A percentile compares a stretch with the other conserved stretches of the same genome.
phyloP scores from a whole-genome alignment of 2,329 filamentous ascomycete species.

The Neofusicoccum ribis region DNA sequence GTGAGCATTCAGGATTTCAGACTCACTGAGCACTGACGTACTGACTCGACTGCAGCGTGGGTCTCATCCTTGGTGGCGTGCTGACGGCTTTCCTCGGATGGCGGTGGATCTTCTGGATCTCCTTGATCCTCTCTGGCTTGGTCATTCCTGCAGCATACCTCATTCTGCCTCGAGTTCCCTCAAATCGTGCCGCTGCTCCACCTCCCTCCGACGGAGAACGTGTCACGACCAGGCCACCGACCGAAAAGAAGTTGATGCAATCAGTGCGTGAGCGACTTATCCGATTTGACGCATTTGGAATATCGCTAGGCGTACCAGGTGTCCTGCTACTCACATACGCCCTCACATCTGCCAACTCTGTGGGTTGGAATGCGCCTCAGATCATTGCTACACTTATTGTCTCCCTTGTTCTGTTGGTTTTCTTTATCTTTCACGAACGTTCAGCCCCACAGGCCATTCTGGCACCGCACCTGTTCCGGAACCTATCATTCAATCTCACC shows the following conservation, averaged over 20 bases:
- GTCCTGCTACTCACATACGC: constrained; percentile 19
- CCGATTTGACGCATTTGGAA: constrained; percentile 20
- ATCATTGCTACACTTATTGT: constrained; percentile 5
- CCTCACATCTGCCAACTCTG: constrained; percentile 10
- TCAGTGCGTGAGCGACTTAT: constrained; percentile 8
- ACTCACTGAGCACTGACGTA: too few species aligned
- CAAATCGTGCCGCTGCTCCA: neutral
- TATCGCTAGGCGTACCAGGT: constrained; percentile 12
- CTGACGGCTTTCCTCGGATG: constrained; percentile 19
- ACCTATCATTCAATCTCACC: constrained; percentile 14
- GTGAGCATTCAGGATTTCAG: neutral
- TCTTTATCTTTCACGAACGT: constrained; percentile 4
- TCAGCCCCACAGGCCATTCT: constrained; percentile 10
- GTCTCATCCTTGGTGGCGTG: constrained; percentile 19
- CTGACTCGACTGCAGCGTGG: neutral
- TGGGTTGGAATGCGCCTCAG: constrained; percentile 1
- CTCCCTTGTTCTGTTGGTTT: neutral
- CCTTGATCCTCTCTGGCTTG: constrained; percentile 9
- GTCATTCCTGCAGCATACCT: constrained; percentile 18
- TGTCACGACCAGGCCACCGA: neutral
- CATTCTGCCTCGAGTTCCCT: neutral
- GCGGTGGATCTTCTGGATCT: constrained; percentile 21
- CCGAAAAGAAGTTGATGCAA: neutral
- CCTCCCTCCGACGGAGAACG: neutral
- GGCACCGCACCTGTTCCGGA: constrained; percentile 18